A percentile compares a stretch with the other conserved stretches of the same genome.
Evolutionary conservation across 2,329 filamentous ascomycete species (phyloP).

Genomic region (Aspergillus caelatus): DNA sequence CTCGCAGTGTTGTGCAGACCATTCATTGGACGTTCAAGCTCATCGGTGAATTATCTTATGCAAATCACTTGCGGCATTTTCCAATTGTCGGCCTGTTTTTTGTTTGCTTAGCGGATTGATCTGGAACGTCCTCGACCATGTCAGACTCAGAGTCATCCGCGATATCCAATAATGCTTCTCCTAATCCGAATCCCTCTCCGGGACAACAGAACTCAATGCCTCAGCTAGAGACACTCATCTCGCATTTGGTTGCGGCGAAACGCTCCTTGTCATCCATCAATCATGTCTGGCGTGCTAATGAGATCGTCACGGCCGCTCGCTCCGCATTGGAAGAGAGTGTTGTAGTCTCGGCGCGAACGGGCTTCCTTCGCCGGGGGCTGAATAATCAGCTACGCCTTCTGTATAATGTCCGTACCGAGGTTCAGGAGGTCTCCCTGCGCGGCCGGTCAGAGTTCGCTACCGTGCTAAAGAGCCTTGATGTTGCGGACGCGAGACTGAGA

Average conservation of each 20-base stretch:
- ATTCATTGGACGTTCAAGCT: slow-evolving; percentile 1
- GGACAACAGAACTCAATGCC: slow-evolving; percentile 28
- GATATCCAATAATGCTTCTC: slow-evolving; percentile 21
- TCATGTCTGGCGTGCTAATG: slow-evolving; percentile 82
- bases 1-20: background rate
- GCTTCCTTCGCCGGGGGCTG: slow-evolving; percentile 68
- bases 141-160: slow-evolving; percentile 36
- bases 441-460: slow-evolving; percentile 49
- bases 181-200: slow-evolving; percentile 15
- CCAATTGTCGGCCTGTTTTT: background rate
- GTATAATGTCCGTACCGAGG: slow-evolving; percentile 46
- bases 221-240: slow-evolving; percentile 74
- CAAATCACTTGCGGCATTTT: slow-evolving; percentile 1
- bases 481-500: slow-evolving; percentile 60
- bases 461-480: slow-evolving; percentile 60
- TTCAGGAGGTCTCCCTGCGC: slow-evolving; percentile 46
- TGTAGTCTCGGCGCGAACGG: slow-evolving; percentile 69
- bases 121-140: slow-evolving; percentile 23
- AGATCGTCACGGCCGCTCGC: slow-evolving; percentile 77
- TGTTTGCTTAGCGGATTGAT: background rate
- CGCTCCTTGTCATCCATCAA: slow-evolving; percentile 81
- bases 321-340: slow-evolving; percentile 76
- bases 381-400: slow-evolving; percentile 50
- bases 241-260: slow-evolving; percentile 83
- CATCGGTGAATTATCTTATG: background rate